These are phyloP conservation scores for Pelargonium cotyledonis DNA, from an alignment of 441 rosid species.

Conservation along the genomic window DNA sequence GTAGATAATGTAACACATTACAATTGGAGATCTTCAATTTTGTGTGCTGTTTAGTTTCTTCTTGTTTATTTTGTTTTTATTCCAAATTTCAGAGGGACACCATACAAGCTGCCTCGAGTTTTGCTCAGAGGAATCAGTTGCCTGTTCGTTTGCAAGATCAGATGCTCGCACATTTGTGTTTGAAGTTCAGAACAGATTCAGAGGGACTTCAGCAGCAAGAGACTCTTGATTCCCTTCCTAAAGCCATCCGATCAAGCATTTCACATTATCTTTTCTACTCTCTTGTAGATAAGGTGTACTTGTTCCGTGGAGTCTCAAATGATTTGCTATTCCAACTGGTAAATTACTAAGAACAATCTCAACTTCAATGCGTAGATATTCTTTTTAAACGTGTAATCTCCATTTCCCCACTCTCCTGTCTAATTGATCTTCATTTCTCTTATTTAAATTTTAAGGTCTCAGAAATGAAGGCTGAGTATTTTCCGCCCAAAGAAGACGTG, in stretches of 20 bases:
- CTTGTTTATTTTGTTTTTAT: neutral
- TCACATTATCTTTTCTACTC: constrained; percentile 66
- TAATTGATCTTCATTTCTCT: neutral
- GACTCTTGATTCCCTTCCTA: constrained; percentile 66
- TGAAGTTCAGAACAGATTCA: constrained; percentile 70
- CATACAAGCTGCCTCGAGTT: constrained; percentile 68
- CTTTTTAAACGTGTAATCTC: neutral
- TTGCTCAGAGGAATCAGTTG: constrained; percentile 65
- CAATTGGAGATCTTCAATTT: neutral
- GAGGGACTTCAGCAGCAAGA: constrained; percentile 95
- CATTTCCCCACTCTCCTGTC: neutral
- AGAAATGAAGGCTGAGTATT: constrained; percentile 88
- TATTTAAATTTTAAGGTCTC: constrained; percentile 31
- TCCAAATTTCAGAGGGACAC: constrained; percentile 59
- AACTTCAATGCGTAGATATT: neutral
- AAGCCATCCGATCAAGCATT: constrained; percentile 81
- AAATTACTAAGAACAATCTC: neutral
- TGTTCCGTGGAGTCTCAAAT: constrained; percentile 84
- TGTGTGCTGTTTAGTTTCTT: constrained; percentile 3
- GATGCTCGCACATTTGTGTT: constrained; percentile 78
- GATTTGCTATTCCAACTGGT: constrained; percentile 96
- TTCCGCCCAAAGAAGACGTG: constrained; percentile 87
- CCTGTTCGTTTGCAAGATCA: constrained; percentile 79
- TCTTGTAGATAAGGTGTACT: constrained; percentile 66
- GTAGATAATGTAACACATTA: constrained; percentile 4